Conservation (phyloP, 1,139 yeast species). For the Diutina catenulata region DNA sequence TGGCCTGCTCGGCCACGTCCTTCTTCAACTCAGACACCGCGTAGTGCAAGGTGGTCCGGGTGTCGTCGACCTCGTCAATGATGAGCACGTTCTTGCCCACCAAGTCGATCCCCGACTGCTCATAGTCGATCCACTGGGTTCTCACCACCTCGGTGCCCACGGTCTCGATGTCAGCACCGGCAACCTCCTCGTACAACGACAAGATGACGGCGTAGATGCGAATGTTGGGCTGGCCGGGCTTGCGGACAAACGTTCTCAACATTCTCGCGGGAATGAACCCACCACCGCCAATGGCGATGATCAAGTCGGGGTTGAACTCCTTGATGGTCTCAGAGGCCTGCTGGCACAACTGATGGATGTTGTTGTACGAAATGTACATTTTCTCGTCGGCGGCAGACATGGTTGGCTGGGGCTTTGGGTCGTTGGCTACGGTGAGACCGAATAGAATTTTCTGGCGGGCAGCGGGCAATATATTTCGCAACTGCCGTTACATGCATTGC, state of each 20-base stretch:
- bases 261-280: conserved; percentile 96
- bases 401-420: neutral
- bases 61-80: conserved; percentile 92
- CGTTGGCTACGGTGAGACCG: neutral
- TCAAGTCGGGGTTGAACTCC: conserved; percentile 50
- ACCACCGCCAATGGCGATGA: conserved; percentile 89
- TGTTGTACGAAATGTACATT: conserved; percentile 78
- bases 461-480: too few relatives aligned
- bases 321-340: conserved; percentile 65
- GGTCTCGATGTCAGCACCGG: conserved; percentile 45
- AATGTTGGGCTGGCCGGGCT: conserved; percentile 76
- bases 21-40: conserved; percentile 80
- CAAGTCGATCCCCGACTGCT: conserved; percentile 48
- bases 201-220: conserved; percentile 91
- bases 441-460: neutral
- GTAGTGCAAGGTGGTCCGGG: conserved; percentile 88
- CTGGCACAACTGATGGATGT: conserved; percentile 88
- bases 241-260: conserved; percentile 79
- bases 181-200: conserved; percentile 78
- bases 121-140: conserved; percentile 92
- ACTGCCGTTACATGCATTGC: too few relatives aligned
- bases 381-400: conserved; percentile 5
- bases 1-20: conserved; percentile 56
- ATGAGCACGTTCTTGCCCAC: conserved; percentile 75
- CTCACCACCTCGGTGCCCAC: conserved; percentile 82